Evolutionary conservation across 2,329 filamentous ascomycete species (phyloP).

Genomic region (Neonectria hederae): DNA sequence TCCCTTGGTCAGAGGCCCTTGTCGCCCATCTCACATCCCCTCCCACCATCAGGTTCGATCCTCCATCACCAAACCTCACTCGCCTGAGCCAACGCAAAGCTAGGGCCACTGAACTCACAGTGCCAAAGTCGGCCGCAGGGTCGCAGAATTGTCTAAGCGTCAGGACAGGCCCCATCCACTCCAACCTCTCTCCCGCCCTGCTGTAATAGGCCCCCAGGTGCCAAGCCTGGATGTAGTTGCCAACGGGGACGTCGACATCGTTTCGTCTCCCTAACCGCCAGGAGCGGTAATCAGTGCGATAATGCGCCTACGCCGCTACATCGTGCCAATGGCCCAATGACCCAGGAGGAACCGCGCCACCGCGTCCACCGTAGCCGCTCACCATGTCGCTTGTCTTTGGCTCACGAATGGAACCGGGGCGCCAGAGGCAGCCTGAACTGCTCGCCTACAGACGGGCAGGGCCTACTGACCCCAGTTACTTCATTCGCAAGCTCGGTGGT

Average conservation of each 20-base stretch:
- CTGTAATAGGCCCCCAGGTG: conserved; percentile 8
- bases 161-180: not conserved
- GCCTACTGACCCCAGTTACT: not conserved
- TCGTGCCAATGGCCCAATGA: not conserved
- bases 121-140: not conserved
- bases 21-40: not conserved
- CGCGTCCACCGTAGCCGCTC: conserved; percentile 32
- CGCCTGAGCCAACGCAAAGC: not conserved
- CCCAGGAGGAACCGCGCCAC: conserved; percentile 28
- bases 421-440: conserved; percentile 13
- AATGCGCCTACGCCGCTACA: conserved; percentile 8
- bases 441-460: not conserved
- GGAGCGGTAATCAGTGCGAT: conserved; percentile 43
- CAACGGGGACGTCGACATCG: not conserved
- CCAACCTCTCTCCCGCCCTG: not conserved
- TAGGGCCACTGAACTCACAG: not conserved
- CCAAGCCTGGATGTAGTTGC: conserved; percentile 21
- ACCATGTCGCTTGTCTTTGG: conserved; percentile 3
- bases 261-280: conserved; percentile 19
- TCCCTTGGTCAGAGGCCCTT: not conserved
- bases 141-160: not conserved
- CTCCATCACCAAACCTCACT: not conserved
- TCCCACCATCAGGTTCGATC: not conserved
- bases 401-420: conserved; percentile 6
- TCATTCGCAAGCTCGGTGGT: conserved; percentile 3